These are phyloP conservation scores for Alopecurus myosuroides DNA, from an alignment of 176 grass and related monocot genomes.

Conservation along the genomic window DNA sequence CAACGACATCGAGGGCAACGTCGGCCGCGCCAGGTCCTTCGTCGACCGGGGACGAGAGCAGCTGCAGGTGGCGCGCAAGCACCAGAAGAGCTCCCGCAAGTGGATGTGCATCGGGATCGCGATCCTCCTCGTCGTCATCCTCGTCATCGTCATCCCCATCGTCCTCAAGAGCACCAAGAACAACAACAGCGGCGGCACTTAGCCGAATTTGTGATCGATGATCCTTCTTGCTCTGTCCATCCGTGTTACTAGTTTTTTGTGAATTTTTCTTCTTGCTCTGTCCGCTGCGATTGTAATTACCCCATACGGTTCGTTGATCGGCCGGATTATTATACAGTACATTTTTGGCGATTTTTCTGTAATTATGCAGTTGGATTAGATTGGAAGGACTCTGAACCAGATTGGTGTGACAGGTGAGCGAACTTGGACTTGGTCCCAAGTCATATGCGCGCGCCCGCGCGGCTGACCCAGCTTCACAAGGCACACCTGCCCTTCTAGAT, in stretches of 20 bases:
- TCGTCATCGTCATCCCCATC: constrained; percentile 58
- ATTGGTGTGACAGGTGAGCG: background rate
- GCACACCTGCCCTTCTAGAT: background rate
- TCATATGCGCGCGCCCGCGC: background rate
- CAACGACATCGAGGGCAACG: constrained; percentile 81
- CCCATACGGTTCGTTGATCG: background rate
- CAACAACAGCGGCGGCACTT: background rate
- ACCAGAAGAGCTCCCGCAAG: constrained; percentile 69
- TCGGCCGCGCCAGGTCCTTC: constrained; percentile 59
- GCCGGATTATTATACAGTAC: background rate
- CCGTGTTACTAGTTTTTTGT: background rate
- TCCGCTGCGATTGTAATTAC: constrained; percentile 2
- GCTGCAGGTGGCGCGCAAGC: constrained; percentile 67
- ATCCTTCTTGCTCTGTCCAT: background rate
- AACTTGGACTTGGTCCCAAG: constrained; percentile 15
- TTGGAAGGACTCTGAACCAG: background rate
- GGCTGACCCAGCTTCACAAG: background rate
- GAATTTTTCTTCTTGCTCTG: background rate
- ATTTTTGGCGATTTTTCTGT: background rate
- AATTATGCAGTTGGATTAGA: background rate
- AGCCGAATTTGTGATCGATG: background rate
- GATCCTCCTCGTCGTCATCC: constrained; percentile 50
- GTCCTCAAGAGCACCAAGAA: constrained; percentile 36
- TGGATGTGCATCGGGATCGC: constrained; percentile 64
- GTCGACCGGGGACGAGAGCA: constrained; percentile 57